Base-by-base conservation (phyloP, 1,284 basidiomycete genomes). In the Cutaneotrichosporon cavernicola region DNA sequence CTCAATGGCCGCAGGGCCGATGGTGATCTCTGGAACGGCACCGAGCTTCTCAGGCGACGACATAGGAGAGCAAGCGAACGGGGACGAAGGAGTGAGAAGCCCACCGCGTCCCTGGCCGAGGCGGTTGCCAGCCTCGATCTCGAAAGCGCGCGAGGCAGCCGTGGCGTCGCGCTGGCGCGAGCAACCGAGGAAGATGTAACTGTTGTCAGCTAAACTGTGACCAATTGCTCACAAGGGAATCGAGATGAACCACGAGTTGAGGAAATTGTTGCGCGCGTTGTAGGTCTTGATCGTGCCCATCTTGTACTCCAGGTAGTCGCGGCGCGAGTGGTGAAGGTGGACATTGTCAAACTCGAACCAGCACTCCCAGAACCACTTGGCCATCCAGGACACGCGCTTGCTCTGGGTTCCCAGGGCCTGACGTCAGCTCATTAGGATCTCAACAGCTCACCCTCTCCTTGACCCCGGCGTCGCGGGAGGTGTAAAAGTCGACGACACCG, bases 281-380 rank as follows among this genome's bases (percentile, higher is more conserved):
- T 87, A 89, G 43, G 82, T 84, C 77, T 88, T 89, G 72, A 87
- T 81, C 79, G 89, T 90, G 38, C 89, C 89, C 79, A 91, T 91
- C 69, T 86, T 87, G 81, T 91, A 90, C 76, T 92, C 90, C 58
- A 92, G 83, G 76, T 91, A 91, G 66, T 89, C 87, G 56, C 88
- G 82, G 46, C 88, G 80, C 30, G 88, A 87, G 2, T 87, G 87
- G 51, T 88, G 87, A 1, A 92, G 75, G 64, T 87, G 84, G 61
- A 90, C 87, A 75, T 90, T 88, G 76, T 92, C 90, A 62, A 90
- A 85, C 68, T 89, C 87, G 76, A 91, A 91, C 89, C 88, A 89
- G 56, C 87, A 87, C 70, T 88, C 87, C 89, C 89, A 92, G 82
- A 92, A 92, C 87, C 88, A 88, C 13, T 89, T 85, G 47, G 85